Percentiles rank a stretch among this genome's conserved stretches.
These are phyloP conservation scores for Hansenula sp. DNA, from an alignment of 1,139 yeast species.

Conservation along the genomic window DNA sequence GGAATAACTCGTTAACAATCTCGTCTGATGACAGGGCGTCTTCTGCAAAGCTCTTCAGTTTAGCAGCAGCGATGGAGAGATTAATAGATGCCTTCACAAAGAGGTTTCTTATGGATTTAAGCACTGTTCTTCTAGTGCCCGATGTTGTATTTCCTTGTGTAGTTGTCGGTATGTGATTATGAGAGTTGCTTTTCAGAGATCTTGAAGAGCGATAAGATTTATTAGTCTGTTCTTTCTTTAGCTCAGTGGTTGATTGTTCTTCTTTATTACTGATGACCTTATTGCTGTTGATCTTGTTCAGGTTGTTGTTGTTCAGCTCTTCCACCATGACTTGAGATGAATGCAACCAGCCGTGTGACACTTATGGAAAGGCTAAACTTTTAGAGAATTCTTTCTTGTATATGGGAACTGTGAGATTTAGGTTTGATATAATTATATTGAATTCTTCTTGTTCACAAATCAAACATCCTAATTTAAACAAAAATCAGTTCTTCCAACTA, in stretches of 20 bases:
- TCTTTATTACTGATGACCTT: neutral
- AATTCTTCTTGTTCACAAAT: no score
- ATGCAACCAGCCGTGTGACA: slow-evolving; percentile 2
- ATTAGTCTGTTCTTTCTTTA: neutral
- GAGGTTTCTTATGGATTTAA: slow-evolving; percentile 12
- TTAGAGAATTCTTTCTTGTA: neutral
- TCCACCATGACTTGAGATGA: neutral
- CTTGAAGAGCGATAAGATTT: neutral
- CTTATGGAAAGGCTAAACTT: neutral
- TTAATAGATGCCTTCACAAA: slow-evolving; percentile 17
- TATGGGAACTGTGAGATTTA: neutral
- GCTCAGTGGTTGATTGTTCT: neutral
- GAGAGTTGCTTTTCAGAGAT: neutral
- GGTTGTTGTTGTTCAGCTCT: slow-evolving; percentile 1
- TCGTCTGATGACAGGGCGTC: slow-evolving; percentile 24
- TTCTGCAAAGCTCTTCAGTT: slow-evolving; percentile 19
- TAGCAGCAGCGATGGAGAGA: slow-evolving; percentile 15
- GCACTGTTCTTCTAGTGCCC: slow-evolving; percentile 2
- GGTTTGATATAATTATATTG: no score
- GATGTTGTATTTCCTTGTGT: neutral
- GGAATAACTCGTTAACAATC: slow-evolving; percentile 21
- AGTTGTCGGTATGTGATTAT: neutral
- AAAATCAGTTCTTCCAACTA: no score
- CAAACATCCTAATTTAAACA: no score
- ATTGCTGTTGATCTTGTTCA: neutral